phyloP scores from a whole-genome alignment of 208 protist species.

The Borovskyia barvae region DNA sequence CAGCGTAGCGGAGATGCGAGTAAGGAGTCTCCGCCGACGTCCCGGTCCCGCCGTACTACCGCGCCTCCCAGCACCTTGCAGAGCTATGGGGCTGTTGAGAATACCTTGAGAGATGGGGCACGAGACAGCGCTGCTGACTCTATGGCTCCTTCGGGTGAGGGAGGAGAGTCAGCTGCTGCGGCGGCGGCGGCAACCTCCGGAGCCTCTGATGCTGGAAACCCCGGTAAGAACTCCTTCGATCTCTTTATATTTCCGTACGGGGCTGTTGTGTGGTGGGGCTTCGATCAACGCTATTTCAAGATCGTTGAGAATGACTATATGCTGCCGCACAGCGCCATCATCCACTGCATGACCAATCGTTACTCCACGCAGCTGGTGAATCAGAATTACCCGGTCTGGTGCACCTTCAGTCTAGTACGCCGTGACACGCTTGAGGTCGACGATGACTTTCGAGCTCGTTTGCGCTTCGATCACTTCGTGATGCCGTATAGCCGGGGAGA shows the following conservation, averaged over 20 bases:
- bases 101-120: neutral
- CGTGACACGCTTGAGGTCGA: slow-evolving; percentile 60
- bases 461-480: slow-evolving; percentile 76
- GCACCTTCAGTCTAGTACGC: slow-evolving; percentile 58
- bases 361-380: slow-evolving; percentile 68
- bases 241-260: slow-evolving; percentile 81
- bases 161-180: slow-evolving; percentile 12
- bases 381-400: slow-evolving; percentile 82
- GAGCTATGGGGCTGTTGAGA: neutral
- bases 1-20: neutral
- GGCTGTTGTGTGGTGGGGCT: slow-evolving; percentile 82
- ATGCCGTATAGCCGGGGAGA: slow-evolving; percentile 66
- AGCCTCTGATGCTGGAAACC: neutral
- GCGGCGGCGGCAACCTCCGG: neutral
- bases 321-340: slow-evolving; percentile 59
- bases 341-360: slow-evolving; percentile 58
- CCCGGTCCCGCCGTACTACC: neutral
- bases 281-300: slow-evolving; percentile 75
- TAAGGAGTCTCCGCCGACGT: neutral
- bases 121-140: neutral
- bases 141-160: too few species aligned
- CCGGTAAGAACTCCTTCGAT: slow-evolving; percentile 40
- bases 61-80: neutral
- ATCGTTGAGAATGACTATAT: slow-evolving; percentile 82
- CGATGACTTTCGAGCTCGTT: slow-evolving; percentile 57